A percentile compares a stretch with the other conserved stretches of the same genome.
These are phyloP conservation scores for Aegilops tauschii DNA, from an alignment of 176 grass and related monocot species.

Conservation along the genomic window DNA sequence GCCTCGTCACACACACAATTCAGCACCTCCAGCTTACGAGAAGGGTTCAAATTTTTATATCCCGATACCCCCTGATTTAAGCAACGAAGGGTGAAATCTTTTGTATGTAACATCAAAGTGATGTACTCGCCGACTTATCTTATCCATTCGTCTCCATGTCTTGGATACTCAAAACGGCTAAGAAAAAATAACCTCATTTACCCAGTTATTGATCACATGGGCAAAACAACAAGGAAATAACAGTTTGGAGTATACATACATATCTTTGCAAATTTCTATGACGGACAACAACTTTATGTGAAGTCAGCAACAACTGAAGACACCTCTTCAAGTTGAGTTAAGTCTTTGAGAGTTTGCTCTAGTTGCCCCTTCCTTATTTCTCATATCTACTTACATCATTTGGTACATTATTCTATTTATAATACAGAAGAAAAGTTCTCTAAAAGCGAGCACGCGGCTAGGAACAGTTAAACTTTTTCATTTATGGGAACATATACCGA, in stretches of 20 bases:
- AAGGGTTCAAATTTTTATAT: constrained; percentile 61
- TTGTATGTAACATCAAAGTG: constrained; percentile 19
- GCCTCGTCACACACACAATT: constrained; percentile 76
- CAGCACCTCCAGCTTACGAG: constrained; percentile 56
- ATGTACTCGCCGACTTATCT: constrained; percentile 40
- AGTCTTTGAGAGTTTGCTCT: constrained; percentile 61
- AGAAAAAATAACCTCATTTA: not conserved
- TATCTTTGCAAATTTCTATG: constrained; percentile 47
- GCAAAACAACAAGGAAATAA: constrained; percentile 12
- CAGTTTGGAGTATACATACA: constrained; percentile 36
- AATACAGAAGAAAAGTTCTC: not conserved
- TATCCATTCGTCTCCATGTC: constrained; percentile 56
- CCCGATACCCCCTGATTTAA: constrained; percentile 39
- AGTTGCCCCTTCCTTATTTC: constrained; percentile 62
- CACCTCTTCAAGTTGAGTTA: constrained; percentile 38
- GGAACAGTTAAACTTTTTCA: not conserved
- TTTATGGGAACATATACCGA: not conserved
- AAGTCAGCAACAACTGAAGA: constrained; percentile 42
- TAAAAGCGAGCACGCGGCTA: not conserved
- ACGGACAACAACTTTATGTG: constrained; percentile 71
- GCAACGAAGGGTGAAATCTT: constrained; percentile 34
- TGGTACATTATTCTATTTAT: constrained; percentile 8
- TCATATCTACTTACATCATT: constrained; percentile 40
- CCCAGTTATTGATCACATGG: not conserved
- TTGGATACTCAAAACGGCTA: constrained; percentile 30